phyloP scores from a whole-genome alignment of 768 basidiomycete species.

The Termitomyces sp. region DNA sequence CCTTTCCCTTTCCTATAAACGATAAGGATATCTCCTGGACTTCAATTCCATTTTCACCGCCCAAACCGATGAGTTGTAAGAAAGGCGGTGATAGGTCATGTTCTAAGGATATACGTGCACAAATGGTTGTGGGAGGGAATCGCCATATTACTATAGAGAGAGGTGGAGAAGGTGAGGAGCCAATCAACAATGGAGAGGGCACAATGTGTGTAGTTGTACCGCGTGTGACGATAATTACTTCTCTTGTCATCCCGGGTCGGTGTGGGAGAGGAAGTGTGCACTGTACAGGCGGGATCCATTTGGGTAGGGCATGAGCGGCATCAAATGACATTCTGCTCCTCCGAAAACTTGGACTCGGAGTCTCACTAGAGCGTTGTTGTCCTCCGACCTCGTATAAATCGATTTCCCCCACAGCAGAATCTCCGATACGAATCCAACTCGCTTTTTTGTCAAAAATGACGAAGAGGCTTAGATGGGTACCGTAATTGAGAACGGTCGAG shows the following conservation, averaged over 20 bases:
- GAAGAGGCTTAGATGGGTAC: slow-evolving; percentile 75
- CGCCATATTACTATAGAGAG: slow-evolving; percentile 58
- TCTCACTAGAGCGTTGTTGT: slow-evolving; percentile 20
- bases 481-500: slow-evolving; percentile 43
- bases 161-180: slow-evolving; percentile 43
- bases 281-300: slow-evolving; percentile 50
- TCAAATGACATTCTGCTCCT: slow-evolving; percentile 37
- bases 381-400: slow-evolving; percentile 49
- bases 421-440: slow-evolving; percentile 74
- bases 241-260: slow-evolving; percentile 25
- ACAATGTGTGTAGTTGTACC: slow-evolving; percentile 68
- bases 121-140: slow-evolving; percentile 50
- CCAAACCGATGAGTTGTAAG: slow-evolving; percentile 66
- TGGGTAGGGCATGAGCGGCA: slow-evolving; percentile 23
- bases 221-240: slow-evolving; percentile 63
- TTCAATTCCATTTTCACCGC: slow-evolving; percentile 67
- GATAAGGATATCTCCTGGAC: slow-evolving; percentile 63
- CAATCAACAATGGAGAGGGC: slow-evolving; percentile 62
- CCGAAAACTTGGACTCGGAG: slow-evolving; percentile 19
- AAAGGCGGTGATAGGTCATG: slow-evolving; percentile 32
- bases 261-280: slow-evolving; percentile 43
- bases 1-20: slow-evolving; percentile 49
- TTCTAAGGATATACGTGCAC: slow-evolving; percentile 38
- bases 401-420: slow-evolving; percentile 79
- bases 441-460: slow-evolving; percentile 87